Percentiles rank a stretch among this genome's conserved stretches.
Evolutionary conservation across 1,284 basidiomycete genomes (phyloP).

Genomic region (Xerocomus minutiporus): DNA sequence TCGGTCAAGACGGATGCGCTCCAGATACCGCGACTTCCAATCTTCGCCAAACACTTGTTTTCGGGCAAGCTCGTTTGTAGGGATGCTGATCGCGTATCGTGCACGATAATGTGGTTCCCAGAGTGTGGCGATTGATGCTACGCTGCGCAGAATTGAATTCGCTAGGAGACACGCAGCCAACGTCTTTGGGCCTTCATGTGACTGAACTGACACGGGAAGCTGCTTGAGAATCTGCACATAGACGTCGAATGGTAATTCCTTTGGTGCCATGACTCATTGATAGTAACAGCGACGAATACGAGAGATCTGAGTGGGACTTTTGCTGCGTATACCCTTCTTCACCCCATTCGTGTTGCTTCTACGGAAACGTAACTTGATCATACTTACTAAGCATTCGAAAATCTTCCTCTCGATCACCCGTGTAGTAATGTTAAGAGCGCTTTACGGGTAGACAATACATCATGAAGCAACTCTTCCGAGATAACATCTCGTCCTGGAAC

Average conservation of each 20-base stretch:
- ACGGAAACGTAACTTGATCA: too few species aligned
- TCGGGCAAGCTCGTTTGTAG: slow-evolving; percentile 36
- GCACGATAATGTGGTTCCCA: slow-evolving; percentile 50
- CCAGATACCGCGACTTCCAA: slow-evolving; percentile 45
- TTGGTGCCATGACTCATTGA: slow-evolving; percentile 19
- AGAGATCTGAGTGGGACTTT: background rate
- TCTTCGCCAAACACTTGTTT: slow-evolving; percentile 31
- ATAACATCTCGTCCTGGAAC: too few species aligned
- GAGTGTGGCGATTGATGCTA: slow-evolving; percentile 30
- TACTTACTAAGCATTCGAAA: too few species aligned
- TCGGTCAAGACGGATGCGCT: slow-evolving; percentile 42
- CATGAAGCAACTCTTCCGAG: too few species aligned
- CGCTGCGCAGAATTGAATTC: slow-evolving; percentile 25
- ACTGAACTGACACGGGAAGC: slow-evolving; percentile 23
- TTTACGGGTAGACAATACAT: too few species aligned
- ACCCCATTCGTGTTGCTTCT: too few species aligned
- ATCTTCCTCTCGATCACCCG: too few species aligned
- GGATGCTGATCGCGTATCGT: slow-evolving; percentile 44
- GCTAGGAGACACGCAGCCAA: slow-evolving; percentile 25
- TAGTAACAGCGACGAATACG: background rate
- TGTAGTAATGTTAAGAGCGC: too few species aligned
- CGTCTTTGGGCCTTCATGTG: slow-evolving; percentile 20
- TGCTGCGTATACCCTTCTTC: too few species aligned
- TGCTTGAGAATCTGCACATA: slow-evolving; percentile 29
- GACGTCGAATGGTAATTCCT: slow-evolving; percentile 30